These are phyloP conservation scores for Cinnamomum chago DNA, from an alignment of 164 flowering plant genomes.

Conservation along the genomic window DNA sequence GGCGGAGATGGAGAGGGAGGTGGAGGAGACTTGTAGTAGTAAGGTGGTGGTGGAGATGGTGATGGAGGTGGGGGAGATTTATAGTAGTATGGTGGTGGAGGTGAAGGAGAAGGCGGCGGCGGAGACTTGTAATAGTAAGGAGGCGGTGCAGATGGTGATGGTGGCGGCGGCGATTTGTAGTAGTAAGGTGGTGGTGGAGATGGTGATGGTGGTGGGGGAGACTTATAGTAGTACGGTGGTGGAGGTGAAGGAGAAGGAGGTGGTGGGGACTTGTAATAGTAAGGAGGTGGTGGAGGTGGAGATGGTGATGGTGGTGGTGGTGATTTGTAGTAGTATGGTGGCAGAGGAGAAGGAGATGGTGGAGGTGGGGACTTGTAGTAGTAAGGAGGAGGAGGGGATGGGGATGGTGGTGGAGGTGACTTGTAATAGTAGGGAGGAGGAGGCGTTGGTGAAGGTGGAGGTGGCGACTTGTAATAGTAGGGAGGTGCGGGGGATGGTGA, in stretches of 20 bases:
- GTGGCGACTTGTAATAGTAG: conserved; percentile 18
- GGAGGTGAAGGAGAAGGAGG: conserved; percentile 26
- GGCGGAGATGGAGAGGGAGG: conserved; percentile 11
- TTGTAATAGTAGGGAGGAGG: conserved; percentile 19
- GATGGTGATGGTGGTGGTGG: conserved; percentile 24
- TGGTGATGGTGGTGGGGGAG: conserved; percentile 37
- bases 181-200: conserved; percentile 43
- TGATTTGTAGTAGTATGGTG: conserved; percentile 18
- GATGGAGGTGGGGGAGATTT: conserved; percentile 30
- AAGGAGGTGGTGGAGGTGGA: conserved; percentile 19
- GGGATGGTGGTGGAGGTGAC: conserved; percentile 27
- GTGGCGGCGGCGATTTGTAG: conserved; percentile 37
- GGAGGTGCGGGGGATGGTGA: conserved; percentile 16
- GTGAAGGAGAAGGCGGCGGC: conserved; percentile 21
- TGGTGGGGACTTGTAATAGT: conserved; percentile 29
- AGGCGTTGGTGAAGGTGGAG: conserved; percentile 18
- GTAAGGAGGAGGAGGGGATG: conserved; percentile 34
- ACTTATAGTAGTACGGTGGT: conserved; percentile 37
- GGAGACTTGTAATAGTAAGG: conserved; percentile 25
- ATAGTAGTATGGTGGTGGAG: conserved; percentile 32
- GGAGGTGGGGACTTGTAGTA: conserved; percentile 27
- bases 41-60: conserved; percentile 15
- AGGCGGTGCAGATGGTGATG: conserved; percentile 19
- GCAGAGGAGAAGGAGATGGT: conserved; percentile 27
- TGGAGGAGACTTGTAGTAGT: conserved; percentile 26